Conservation (phyloP, 305 asterid species). For the Striga hermonthica region DNA sequence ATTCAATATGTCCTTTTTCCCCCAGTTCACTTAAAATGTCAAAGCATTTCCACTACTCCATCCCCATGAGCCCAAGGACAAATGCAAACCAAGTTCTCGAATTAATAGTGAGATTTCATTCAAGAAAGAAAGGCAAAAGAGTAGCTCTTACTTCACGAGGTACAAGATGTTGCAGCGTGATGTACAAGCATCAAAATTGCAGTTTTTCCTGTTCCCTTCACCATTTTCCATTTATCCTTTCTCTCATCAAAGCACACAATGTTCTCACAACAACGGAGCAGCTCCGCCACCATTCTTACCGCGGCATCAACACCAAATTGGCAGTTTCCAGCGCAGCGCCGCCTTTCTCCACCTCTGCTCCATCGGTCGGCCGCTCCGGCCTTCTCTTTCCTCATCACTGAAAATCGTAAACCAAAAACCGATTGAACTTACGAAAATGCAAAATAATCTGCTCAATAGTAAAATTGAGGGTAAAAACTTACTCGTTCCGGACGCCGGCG, state of each 20-base stretch:
- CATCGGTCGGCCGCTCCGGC: slow-evolving; percentile 17
- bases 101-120: slow-evolving; percentile 9
- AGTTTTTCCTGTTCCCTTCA: not conserved
- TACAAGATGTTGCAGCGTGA: slow-evolving; percentile 27
- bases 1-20: not conserved
- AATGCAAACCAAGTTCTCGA: not conserved
- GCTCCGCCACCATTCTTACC: slow-evolving; percentile 12
- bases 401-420: not conserved
- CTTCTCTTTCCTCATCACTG: slow-evolving; percentile 16
- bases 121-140: not conserved
- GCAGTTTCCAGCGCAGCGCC: slow-evolving; percentile 18
- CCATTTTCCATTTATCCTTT: not conserved
- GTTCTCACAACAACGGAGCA: not conserved
- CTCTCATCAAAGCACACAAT: not conserved
- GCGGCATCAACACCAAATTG: slow-evolving; percentile 3
- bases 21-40: slow-evolving; percentile 1
- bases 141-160: slow-evolving; percentile 24
- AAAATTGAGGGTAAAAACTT: not conserved
- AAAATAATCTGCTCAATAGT: not conserved
- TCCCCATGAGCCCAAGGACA: not conserved
- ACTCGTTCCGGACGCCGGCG: not conserved
- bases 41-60: not conserved
- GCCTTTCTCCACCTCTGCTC: slow-evolving; percentile 7
- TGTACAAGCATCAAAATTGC: slow-evolving; percentile 1
- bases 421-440: not conserved